Evolutionary conservation across 208 protist genomes (phyloP).

Genomic region (Crithidia acanthocephali): DNA sequence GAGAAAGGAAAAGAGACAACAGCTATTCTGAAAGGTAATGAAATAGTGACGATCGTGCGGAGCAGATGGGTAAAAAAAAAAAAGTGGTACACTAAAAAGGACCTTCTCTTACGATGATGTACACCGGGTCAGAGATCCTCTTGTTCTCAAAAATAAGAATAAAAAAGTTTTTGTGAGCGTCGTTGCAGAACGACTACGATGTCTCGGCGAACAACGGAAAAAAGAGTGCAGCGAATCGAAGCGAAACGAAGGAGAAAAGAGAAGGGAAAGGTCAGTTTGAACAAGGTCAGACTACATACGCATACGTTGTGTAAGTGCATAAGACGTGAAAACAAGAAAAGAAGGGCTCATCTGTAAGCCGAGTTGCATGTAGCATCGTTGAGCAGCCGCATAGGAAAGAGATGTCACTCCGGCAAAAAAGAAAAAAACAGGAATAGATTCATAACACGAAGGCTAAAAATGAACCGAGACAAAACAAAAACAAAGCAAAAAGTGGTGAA

Average conservation of each 20-base stretch:
- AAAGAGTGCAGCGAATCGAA: not conserved
- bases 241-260: not conserved
- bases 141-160: not conserved
- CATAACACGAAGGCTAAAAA: constrained; percentile 14
- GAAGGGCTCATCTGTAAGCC: not conserved
- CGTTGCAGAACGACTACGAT: not conserved
- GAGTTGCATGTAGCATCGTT: too few relatives aligned
- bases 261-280: too few relatives aligned
- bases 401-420: not conserved
- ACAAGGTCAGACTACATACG: too few relatives aligned
- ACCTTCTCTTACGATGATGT: not conserved
- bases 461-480: too few relatives aligned
- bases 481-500: too few relatives aligned
- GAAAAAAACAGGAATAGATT: not conserved
- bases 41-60: too few relatives aligned
- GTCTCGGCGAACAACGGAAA: not conserved
- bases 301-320: too few relatives aligned
- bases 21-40: too few relatives aligned
- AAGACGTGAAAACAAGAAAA: not conserved
- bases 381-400: not conserved
- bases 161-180: too few relatives aligned
- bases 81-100: not conserved
- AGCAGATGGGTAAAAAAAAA: too few relatives aligned
- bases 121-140: not conserved
- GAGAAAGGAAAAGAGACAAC: too few relatives aligned